Percentiles rank a stretch among this genome's conserved stretches.
Conservation (phyloP, 257 asterid genomes). For the Linderniella brevidens region DNA sequence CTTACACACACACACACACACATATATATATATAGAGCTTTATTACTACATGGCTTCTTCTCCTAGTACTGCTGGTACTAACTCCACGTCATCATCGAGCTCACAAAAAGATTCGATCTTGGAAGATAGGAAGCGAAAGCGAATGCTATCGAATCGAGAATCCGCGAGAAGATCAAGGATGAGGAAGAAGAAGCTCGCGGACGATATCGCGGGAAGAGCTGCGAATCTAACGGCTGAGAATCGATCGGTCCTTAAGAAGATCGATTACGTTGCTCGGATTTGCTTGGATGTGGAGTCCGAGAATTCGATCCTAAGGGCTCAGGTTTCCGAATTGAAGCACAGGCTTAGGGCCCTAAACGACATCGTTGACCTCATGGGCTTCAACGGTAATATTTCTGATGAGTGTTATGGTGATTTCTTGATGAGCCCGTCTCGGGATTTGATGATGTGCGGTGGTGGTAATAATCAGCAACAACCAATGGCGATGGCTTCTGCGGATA, state of each 20-base stretch:
- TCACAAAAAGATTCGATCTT: conserved; percentile 20
- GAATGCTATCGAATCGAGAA: conserved; percentile 67
- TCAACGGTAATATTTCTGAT: neutral
- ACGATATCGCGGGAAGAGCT: conserved; percentile 27
- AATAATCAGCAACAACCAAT: too few species aligned
- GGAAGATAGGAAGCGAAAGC: conserved; percentile 44
- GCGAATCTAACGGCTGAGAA: conserved; percentile 30
- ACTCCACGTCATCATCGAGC: conserved; percentile 16
- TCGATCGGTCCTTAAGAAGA: conserved; percentile 14
- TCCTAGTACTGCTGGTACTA: conserved; percentile 17
- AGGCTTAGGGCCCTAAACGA: conserved; percentile 46
- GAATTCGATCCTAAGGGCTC: conserved; percentile 55
- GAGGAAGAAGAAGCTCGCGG: conserved; percentile 52
- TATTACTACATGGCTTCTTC: conserved; percentile 10
- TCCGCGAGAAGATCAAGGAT: conserved; percentile 69
- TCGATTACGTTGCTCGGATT: conserved; percentile 21
- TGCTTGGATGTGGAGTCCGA: conserved; percentile 32
- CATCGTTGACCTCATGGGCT: conserved; percentile 23
- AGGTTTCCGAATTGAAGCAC: conserved; percentile 39
- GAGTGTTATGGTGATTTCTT: too few species aligned
- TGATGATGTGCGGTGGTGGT: too few species aligned
- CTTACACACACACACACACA: too few species aligned
- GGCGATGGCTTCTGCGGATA: too few species aligned
- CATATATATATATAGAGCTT: too few species aligned
- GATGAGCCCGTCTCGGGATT: too few species aligned